Base-by-base conservation (phyloP, 768 basidiomycete genomes). In the Dioszegia crocea region DNA sequence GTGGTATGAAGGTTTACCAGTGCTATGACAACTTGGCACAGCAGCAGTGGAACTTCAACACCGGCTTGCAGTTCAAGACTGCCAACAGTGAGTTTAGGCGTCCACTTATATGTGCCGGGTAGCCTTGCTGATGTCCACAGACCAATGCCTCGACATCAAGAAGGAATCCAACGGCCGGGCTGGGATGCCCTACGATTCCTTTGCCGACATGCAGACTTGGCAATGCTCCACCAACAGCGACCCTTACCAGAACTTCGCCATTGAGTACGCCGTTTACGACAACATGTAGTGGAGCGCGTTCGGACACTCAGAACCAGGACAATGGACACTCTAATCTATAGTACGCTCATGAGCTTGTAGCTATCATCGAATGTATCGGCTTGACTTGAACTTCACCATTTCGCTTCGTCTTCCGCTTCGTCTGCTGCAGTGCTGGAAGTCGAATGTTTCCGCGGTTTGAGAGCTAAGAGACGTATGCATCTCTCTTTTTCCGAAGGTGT, bases 31-130 rank as follows among this genome's bases (percentile, higher is more conserved):
- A 54, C 33, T 33, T 6, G 6, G 23, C 61, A 9, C 63, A 65
- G 41, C 63, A 65, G 57, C 57, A 56, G 17, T 66, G 62, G 62
- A 50, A 29, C 6, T 43, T 43, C n/a, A 21, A 43, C 16, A 19
- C 14, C n/a, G 40, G 40, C 21, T 33, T 33, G 14, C 40, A 43
- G 21, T 43, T 43, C 16, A 43, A 21, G 40, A 43, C 40, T 43
- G 40, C 40, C 40, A 43, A 43, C 40, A 43, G 40, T 43, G 40
- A 43, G 40, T 43, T 33, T 33, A 43, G 8, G 9, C n/a, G 14
- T 21, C n/a, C 8, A 10, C 8, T 17, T 19, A 43, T 43, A 8
- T 9, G 36, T 38, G 10, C 17, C 36, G 40, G 21, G 40, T 8
- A 21, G 5, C 8, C 9, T 10, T 5, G 40, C 40, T 43, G 40